Conservation (phyloP, 371 early-diverging fungal species). For the Parasitella parasitica region DNA sequence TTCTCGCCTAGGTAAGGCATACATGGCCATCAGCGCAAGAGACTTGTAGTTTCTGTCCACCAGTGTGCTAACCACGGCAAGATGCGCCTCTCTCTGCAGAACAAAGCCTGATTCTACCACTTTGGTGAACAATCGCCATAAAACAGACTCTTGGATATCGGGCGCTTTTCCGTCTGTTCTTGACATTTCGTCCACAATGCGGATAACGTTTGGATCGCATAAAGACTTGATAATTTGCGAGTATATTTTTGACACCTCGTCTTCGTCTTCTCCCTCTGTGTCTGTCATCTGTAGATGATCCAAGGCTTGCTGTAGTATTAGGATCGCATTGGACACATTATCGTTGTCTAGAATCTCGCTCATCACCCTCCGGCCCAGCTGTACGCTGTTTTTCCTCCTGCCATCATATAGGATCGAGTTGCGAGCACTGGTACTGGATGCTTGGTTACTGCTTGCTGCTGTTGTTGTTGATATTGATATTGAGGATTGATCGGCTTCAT, state of each 20-base stretch:
- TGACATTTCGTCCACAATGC: constrained; percentile 26
- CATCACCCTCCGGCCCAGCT: constrained; percentile 24
- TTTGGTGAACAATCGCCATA: constrained; percentile 42
- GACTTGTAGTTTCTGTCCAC: constrained; percentile 17
- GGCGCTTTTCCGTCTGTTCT: background rate
- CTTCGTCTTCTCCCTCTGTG: constrained; percentile 7
- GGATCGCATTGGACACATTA: constrained; percentile 29
- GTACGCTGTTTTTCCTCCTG: constrained; percentile 21
- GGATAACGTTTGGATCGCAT: constrained; percentile 27
- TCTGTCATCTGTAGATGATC: constrained; percentile 8
- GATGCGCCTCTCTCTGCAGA: constrained; percentile 28
- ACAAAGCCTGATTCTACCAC: constrained; percentile 42
- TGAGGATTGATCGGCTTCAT: background rate
- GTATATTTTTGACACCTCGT: constrained; percentile 26
- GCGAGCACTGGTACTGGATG: background rate
- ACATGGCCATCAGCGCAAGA: constrained; percentile 41
- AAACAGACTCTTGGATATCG: constrained; percentile 24
- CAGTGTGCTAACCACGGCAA: constrained; percentile 23
- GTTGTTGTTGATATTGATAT: background rate
- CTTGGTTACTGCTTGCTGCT: background rate
- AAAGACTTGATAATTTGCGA: constrained; percentile 35
- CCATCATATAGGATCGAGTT: background rate
- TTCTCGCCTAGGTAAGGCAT: constrained; percentile 29
- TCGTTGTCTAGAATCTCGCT: constrained; percentile 25
- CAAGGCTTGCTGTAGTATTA: constrained; percentile 27